Evolutionary conservation across 345 rosid species (phyloP).

Genomic region (Salix suchowensis): DNA sequence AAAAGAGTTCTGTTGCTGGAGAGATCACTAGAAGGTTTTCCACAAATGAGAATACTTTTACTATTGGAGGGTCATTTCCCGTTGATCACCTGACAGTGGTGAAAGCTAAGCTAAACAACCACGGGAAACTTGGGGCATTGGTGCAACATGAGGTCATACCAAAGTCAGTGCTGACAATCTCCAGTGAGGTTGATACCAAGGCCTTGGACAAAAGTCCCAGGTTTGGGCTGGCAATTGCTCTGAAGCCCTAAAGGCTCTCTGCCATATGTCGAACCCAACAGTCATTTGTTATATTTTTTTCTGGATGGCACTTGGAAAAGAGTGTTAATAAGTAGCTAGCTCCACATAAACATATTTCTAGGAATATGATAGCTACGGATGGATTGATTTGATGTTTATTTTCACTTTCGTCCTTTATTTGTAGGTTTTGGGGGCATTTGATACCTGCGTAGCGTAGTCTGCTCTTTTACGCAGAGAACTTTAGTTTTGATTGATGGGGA

Average conservation of each 20-base stretch:
- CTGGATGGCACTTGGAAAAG: constrained; percentile 21
- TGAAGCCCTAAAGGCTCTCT: constrained; percentile 48
- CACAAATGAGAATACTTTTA: constrained; percentile 77
- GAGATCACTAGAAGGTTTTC: constrained; percentile 80
- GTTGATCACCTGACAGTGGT: constrained; percentile 64
- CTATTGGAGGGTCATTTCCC: constrained; percentile 73
- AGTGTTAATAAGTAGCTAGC: constrained; percentile 42
- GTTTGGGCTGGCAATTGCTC: constrained; percentile 77
- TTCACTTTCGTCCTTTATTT: constrained; percentile 1
- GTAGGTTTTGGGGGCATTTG: constrained; percentile 12
- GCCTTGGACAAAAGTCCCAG: constrained; percentile 72
- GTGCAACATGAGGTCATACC: constrained; percentile 85
- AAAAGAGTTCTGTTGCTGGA: constrained; percentile 65
- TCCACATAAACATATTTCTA: constrained; percentile 22
- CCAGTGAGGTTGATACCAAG: constrained; percentile 83
- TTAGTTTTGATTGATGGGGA: constrained; percentile 14
- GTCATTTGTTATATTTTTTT: constrained; percentile 5
- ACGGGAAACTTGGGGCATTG: constrained; percentile 75
- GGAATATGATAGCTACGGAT: constrained; percentile 21
- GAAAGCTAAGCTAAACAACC: constrained; percentile 83
- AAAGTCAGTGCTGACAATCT: constrained; percentile 64
- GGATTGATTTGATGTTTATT: constrained; percentile 17
- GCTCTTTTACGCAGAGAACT: background rate
- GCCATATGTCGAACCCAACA: constrained; percentile 8
- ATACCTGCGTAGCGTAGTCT: constrained; percentile 5